These are phyloP conservation scores for Acacia acuminata DNA, from an alignment of 306 rosid species.

Conservation along the genomic window DNA sequence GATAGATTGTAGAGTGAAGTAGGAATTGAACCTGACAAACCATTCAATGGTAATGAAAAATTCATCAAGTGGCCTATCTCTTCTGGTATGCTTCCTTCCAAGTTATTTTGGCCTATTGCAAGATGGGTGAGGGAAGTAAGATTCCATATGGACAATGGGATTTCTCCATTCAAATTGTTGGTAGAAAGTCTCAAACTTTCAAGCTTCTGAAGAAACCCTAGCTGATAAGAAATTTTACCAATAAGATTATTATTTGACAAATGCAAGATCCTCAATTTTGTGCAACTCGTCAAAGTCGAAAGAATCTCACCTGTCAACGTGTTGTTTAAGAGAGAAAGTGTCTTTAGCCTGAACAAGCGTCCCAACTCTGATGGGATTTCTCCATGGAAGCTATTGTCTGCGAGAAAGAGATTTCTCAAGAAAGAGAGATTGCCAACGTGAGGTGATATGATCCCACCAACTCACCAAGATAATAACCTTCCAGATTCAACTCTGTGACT, in stretches of 20 bases:
- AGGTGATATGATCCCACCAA: slow-evolving; percentile 9
- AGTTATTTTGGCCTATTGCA: not conserved
- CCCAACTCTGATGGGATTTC: slow-evolving; percentile 3
- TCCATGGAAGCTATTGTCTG: not conserved
- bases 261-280: not conserved
- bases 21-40: too few relatives aligned
- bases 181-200: rapidly evolving
- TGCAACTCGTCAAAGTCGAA: not conserved
- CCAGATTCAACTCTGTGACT: not conserved
- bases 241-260: not conserved
- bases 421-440: slow-evolving; percentile 4
- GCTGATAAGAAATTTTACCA: slow-evolving; percentile 8
- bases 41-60: too few relatives aligned
- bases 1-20: too few relatives aligned
- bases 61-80: too few relatives aligned
- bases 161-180: not conserved
- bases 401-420: not conserved
- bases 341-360: not conserved
- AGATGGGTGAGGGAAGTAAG: not conserved
- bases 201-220: not conserved
- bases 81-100: not conserved
- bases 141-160: not conserved
- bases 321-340: not conserved
- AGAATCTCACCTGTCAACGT: not conserved
- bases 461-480: not conserved